Base-by-base conservation (phyloP, 495 filamentous ascomycete species). In the Tuber microsphaerosporum region DNA sequence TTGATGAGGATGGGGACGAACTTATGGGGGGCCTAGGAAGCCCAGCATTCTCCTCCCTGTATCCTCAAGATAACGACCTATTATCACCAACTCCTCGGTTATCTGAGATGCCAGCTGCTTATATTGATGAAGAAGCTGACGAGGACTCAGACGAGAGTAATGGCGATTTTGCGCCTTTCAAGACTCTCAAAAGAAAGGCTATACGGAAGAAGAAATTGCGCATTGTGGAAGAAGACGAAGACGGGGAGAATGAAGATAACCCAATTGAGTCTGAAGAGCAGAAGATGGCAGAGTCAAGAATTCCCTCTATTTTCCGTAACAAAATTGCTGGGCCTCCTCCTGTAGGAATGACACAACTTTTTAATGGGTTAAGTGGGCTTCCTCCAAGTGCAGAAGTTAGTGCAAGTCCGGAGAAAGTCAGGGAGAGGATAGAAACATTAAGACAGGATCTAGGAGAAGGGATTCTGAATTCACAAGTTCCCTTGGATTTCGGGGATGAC, bases 241-340 rank as follows among this genome's bases (percentile, higher is more conserved):
- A 93, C 87, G 90, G 90, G 22, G 83, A 93, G 39, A 91, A 93
- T 79, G 90, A 90, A 44, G 85, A 89, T 71, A 87, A 89, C 46
- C 86, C 88, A 77, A 74, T 73, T 41, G 41, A 75, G 34, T 83
- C 90, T 19, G 89, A 89, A 70, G 86, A 88, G 41, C 71, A 73
- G 17, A 65, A 72, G 20, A 77, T 48, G 1, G 41, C 43, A 19
- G 74, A 75, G 74, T 74, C 80, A 1, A 74, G 76, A 14, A 80
- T 82, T n/a, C 81, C 81, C 26, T 74, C 71, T 42, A 79, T 82
- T 17, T 82, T 80, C 46, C 81, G 72, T 42, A 70, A 71, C 34
- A n/a, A 74, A 19, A 75, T 69, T 5, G 65, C 70, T 20, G 68
- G 75, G 26, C 70, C 75, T n/a, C 71, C 73, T 61, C 73, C 75